Base-by-base conservation (phyloP, 116 monocot species). In the Trichopus zeylanicus region DNA sequence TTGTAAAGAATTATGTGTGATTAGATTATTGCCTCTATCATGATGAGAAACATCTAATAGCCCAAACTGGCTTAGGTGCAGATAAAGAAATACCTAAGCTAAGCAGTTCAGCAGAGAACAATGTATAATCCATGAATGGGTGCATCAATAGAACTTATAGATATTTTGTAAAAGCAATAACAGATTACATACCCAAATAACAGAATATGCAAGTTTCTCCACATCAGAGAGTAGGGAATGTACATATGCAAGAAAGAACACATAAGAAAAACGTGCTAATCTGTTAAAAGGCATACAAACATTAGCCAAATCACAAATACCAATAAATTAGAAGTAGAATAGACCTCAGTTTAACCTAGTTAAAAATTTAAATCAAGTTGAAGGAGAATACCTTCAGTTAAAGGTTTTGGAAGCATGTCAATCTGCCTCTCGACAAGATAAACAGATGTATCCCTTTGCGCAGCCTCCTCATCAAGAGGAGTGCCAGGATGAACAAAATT, bases 331-430 rank as follows among this genome's bases (percentile, higher is more conserved):
- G 38, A 26, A 38, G 48, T 26, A 21, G 25, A 65, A 54, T n/a
- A n/a, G n/a, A n/a, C n/a, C n/a, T n/a, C n/a, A n/a, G n/a, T 13
- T 42, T 13, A 42, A 42, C 42, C 13, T 4, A 16, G 18, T 16
- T 12, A 3, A 42, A 13, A 42, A 42, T 42, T 42, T 57, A 49
- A 23, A 55, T 19, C 0, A 10, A 29, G 20, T 26, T 35, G 46
- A 29, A 51, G 21, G n/a, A 26, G 29, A 2, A 26, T 73, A 97
- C 97, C 97, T 97, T 97, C 97, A 60, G 97, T 97, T 35, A 97
- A 47, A 66, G 97, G 97, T 65, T 97, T 97, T 35, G 97, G 97
- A 61, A 97, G 91, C 97, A 97, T 97, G 75, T 97, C 97, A 70
- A 97, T 97, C 46, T 91, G 64, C 20, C 78, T 79, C 48, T 91